A percentile compares a stretch with the other conserved stretches of the same genome.
Conservation (phyloP, 2,329 filamentous ascomycete species). For the Cladosporium oxysporum region DNA sequence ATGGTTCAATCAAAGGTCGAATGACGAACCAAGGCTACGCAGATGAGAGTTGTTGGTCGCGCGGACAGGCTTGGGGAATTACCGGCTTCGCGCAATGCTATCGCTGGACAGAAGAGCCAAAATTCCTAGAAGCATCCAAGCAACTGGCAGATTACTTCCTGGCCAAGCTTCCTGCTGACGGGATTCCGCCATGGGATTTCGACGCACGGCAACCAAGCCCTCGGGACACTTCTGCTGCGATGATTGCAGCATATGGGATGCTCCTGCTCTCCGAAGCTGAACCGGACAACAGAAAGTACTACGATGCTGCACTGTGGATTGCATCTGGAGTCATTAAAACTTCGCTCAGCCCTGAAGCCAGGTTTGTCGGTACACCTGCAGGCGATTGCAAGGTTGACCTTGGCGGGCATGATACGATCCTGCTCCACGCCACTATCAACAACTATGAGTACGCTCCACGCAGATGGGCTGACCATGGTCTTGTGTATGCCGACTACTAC, state of each 20-base stretch:
- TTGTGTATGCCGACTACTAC: constrained; percentile 55
- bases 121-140: constrained; percentile 47
- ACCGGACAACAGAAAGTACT: too few species aligned
- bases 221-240: constrained; percentile 43
- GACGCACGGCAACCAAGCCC: constrained; percentile 48
- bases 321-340: too few species aligned
- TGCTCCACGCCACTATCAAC: constrained; percentile 48
- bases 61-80: constrained; percentile 54
- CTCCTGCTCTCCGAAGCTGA: constrained; percentile 40
- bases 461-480: constrained; percentile 49
- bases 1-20: constrained; percentile 47
- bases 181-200: constrained; percentile 55
- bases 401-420: constrained; percentile 47
- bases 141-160: constrained; percentile 52
- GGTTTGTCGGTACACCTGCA: too few species aligned
- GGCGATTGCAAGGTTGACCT: constrained; percentile 31
- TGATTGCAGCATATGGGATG: constrained; percentile 46
- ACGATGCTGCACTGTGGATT: too few species aligned
- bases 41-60: constrained; percentile 49
- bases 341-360: too few species aligned
- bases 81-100: constrained; percentile 52
- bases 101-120: constrained; percentile 47
- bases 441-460: constrained; percentile 50
- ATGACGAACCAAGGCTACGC: constrained; percentile 52
- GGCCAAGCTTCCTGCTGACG: constrained; percentile 40